These are phyloP conservation scores for Curvularia hawaiiensis DNA, from an alignment of 2,329 filamentous ascomycete genomes.

Conservation along the genomic window DNA sequence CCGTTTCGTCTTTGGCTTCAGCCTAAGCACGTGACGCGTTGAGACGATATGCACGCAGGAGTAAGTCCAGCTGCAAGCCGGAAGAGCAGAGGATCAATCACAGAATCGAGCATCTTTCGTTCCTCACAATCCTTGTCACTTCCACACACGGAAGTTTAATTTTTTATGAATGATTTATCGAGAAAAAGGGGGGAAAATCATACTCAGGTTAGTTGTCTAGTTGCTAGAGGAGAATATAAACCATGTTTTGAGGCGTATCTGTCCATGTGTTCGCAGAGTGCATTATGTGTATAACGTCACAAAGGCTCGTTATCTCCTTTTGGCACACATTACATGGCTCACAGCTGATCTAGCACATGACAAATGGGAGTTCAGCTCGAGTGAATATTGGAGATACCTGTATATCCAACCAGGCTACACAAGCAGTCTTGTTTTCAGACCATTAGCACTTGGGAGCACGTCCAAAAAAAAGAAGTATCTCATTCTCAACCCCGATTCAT, in stretches of 20 bases:
- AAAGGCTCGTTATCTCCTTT: not conserved
- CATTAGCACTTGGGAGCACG: not conserved
- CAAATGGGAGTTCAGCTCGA: not conserved
- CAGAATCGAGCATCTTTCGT: constrained; percentile 4
- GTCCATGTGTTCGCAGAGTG: not conserved
- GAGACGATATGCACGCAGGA: constrained; percentile 1
- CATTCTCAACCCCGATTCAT: not conserved
- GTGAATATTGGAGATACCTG: not conserved
- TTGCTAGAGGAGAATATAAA: constrained; percentile 4
- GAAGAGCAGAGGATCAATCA: not conserved
- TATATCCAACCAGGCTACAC: not conserved
- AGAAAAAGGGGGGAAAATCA: constrained; percentile 12
- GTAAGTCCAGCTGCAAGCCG: not conserved
- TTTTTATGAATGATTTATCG: constrained; percentile 1
- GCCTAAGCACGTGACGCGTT: not conserved
- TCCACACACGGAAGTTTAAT: not conserved
- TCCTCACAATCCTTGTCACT: constrained; percentile 8
- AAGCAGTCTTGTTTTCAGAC: not conserved
- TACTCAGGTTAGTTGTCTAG: constrained; percentile 2
- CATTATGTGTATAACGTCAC: not conserved
- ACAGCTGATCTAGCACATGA: not conserved
- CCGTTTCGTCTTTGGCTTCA: not conserved
- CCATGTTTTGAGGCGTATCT: not conserved
- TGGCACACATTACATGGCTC: too few relatives aligned
- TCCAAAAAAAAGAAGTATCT: not conserved